phyloP scores from a whole-genome alignment of 169 alveolate genomes.

The Theileria annulata region DNA sequence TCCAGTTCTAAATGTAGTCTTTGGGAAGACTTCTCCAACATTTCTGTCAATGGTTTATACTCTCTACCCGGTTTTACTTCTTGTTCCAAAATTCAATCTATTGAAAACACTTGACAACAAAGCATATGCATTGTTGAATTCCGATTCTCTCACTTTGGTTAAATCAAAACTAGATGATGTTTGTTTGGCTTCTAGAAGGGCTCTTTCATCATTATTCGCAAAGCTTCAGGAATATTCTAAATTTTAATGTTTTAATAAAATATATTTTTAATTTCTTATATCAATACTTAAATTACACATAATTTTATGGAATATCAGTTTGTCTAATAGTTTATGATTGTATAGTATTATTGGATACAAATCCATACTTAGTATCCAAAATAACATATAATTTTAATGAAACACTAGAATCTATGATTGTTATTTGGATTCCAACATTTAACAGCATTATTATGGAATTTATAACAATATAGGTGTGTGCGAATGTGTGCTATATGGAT shows the following conservation, averaged over 20 bases:
- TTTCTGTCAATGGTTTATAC: constrained; percentile 59
- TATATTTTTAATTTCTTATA: neutral
- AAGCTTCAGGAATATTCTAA: neutral
- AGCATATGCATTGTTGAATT: constrained; percentile 13
- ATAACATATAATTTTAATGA: neutral
- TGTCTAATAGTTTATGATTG: neutral
- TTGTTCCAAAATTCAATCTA: constrained; percentile 33
- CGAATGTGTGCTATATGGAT: constrained; percentile 26
- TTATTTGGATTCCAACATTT: constrained; percentile 4
- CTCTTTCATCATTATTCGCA: neutral
- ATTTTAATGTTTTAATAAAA: neutral
- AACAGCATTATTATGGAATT: neutral
- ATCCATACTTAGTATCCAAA: neutral
- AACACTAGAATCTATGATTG: neutral
- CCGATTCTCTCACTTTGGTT: constrained; percentile 5
- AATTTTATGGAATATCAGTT: neutral
- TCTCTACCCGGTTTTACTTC: constrained; percentile 34
- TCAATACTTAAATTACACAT: neutral
- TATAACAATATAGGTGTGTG: neutral
- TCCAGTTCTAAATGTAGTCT: constrained; percentile 29
- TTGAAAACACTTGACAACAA: constrained; percentile 36
- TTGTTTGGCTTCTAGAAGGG: constrained; percentile 6
- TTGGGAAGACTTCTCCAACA: constrained; percentile 17
- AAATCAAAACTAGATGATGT: neutral
- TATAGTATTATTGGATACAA: neutral